These are phyloP conservation scores for Leishmania tropica DNA, from an alignment of 208 protist genomes.

Conservation along the genomic window DNA sequence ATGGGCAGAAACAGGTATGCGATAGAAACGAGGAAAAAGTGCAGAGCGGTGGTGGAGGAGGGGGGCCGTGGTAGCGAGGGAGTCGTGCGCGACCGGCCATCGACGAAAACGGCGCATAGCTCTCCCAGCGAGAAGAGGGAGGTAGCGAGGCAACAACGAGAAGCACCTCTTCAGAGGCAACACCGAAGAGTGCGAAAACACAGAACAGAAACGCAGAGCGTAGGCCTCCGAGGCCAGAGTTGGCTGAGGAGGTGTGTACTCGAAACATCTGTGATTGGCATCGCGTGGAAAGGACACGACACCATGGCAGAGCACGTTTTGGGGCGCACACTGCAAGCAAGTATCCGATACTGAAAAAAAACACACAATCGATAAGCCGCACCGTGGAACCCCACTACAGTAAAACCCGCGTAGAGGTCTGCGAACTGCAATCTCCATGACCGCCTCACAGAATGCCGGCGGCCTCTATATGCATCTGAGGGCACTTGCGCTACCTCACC, in stretches of 20 bases:
- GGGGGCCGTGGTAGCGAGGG: not conserved
- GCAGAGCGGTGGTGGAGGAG: not conserved
- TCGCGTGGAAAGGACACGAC: not conserved
- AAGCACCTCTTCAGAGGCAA: not conserved
- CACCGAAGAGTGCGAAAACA: not conserved
- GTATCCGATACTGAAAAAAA: not conserved
- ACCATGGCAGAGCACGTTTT: not conserved
- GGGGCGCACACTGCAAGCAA: not conserved
- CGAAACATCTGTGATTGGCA: not conserved
- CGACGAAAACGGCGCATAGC: not conserved
- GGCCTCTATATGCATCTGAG: slow-evolving; percentile 15
- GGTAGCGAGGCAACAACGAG: not conserved
- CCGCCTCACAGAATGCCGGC: not conserved
- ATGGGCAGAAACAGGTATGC: not conserved
- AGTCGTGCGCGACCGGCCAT: not conserved
- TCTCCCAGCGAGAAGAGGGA: not conserved
- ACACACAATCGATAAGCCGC: not conserved
- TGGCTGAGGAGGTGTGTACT: not conserved
- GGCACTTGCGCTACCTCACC: slow-evolving; percentile 20
- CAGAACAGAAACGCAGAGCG: not conserved
- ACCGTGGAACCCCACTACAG: not conserved
- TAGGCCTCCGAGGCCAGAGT: not conserved
- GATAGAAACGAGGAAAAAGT: not conserved
- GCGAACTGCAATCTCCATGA: not conserved
- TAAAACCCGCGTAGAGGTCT: not conserved